Conservation (phyloP, 345 rosid genomes). For the Eutrema japonicum region DNA sequence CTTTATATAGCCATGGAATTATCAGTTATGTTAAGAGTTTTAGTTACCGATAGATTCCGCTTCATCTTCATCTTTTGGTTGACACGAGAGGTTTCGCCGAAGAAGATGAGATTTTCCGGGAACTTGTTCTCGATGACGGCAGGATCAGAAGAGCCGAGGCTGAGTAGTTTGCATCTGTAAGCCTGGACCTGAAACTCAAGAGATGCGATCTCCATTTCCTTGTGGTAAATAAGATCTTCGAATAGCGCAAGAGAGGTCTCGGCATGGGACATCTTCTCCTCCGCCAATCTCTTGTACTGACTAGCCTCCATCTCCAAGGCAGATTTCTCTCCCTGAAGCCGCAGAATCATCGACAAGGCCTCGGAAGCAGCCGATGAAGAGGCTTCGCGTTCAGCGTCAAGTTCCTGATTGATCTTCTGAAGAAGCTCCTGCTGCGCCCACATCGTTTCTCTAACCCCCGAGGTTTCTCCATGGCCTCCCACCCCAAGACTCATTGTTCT, state of each 20-base stretch:
- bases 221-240: slow-evolving; percentile 75
- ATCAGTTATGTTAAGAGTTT: background rate
- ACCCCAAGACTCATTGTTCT: slow-evolving; percentile 41
- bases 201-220: slow-evolving; percentile 86
- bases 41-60: slow-evolving; percentile 39
- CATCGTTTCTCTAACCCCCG: slow-evolving; percentile 60
- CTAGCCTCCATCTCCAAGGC: slow-evolving; percentile 79
- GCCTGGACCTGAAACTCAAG: slow-evolving; percentile 86
- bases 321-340: slow-evolving; percentile 86
- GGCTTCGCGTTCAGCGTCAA: slow-evolving; percentile 90
- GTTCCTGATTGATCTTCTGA: slow-evolving; percentile 62
- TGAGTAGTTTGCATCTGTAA: slow-evolving; percentile 65
- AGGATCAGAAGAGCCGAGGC: slow-evolving; percentile 71
- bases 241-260: slow-evolving; percentile 74
- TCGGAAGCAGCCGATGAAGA: slow-evolving; percentile 75
- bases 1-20: slow-evolving; percentile 24
- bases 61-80: slow-evolving; percentile 35
- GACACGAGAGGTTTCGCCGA: slow-evolving; percentile 35
- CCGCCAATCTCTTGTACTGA: slow-evolving; percentile 87
- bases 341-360: slow-evolving; percentile 83
- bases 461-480: slow-evolving; percentile 48
- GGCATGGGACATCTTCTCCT: slow-evolving; percentile 77
- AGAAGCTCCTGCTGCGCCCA: slow-evolving; percentile 80
- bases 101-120: slow-evolving; percentile 52
- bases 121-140: slow-evolving; percentile 49